Conservation (phyloP, 2,329 filamentous ascomycete genomes). For the Neofusicoccum ribis region DNA sequence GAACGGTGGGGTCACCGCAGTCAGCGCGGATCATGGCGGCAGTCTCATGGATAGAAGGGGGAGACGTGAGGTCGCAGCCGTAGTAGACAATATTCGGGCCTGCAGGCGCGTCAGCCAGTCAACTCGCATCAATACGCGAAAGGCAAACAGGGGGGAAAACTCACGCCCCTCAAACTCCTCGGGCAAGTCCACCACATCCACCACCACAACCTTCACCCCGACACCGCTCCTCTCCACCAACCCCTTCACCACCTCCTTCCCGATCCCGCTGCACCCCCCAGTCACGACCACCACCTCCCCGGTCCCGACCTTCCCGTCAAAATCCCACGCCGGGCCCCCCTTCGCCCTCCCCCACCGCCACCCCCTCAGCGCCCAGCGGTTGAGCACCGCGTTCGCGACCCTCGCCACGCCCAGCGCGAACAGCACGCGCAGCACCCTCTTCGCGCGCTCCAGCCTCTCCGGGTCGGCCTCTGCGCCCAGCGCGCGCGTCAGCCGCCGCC, state of each 20-base stretch:
- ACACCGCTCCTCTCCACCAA: conserved; percentile 46
- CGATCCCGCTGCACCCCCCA: conserved; percentile 32
- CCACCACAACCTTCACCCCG: conserved; percentile 27
- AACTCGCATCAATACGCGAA: not conserved
- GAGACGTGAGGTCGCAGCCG: conserved; percentile 29
- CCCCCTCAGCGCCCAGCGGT: conserved; percentile 37
- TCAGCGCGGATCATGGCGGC: conserved; percentile 26
- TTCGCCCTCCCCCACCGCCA: not conserved
- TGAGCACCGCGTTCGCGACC: too few relatives aligned
- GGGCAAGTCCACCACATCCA: conserved; percentile 29
- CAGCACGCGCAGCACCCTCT: too few relatives aligned
- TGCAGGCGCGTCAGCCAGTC: not conserved
- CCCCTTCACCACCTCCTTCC: conserved; percentile 32
- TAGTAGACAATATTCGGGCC: conserved; percentile 31
- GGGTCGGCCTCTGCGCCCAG: too few relatives aligned
- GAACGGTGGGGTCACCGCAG: conserved; percentile 30
- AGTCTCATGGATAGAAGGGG: conserved; percentile 23
- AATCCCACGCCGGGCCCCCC: not conserved
- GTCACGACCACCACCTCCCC: conserved; percentile 32
- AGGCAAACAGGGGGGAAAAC: conserved; percentile 2
- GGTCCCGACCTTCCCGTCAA: not conserved
- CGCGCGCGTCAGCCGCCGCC: too few relatives aligned
- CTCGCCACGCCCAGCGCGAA: too few relatives aligned
- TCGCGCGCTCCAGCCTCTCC: too few relatives aligned
- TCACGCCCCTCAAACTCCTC: conserved; percentile 26